Conservation (phyloP, 495 filamentous ascomycete species). For the Aspergillus mulundensis region DNA sequence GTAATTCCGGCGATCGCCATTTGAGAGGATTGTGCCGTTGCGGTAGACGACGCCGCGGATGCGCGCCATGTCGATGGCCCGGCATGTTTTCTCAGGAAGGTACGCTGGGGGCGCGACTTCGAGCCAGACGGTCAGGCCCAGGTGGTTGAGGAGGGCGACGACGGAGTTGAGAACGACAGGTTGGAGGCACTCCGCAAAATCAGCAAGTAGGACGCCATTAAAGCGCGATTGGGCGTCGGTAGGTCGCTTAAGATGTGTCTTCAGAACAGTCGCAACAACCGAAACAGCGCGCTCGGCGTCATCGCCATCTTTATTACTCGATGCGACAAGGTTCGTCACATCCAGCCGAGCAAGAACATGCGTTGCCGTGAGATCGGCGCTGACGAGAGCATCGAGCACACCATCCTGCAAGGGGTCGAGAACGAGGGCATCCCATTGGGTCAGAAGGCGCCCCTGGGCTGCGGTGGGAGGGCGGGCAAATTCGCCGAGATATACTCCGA, state of each 20-base stretch:
- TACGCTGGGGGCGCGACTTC: constrained; percentile 11
- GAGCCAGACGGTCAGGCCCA: constrained; percentile 17
- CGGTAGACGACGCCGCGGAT: constrained; percentile 17
- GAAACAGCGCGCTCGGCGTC: constrained; percentile 7
- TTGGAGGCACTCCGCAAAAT: constrained; percentile 11
- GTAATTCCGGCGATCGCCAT: constrained; percentile 17
- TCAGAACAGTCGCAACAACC: background rate
- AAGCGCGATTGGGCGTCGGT: constrained; percentile 5
- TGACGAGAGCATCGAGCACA: constrained; percentile 32
- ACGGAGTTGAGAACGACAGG: constrained; percentile 15
- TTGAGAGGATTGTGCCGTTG: constrained; percentile 16
- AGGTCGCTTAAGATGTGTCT: background rate
- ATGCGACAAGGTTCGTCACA: constrained; percentile 7
- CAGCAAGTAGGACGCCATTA: constrained; percentile 10
- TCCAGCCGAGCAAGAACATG: constrained; percentile 30
- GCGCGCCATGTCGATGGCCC: constrained; percentile 15
- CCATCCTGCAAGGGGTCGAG: constrained; percentile 37
- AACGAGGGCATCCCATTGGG: constrained; percentile 42
- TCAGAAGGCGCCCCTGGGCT: constrained; percentile 31
- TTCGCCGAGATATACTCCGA: constrained; percentile 43
- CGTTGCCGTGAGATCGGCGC: constrained; percentile 2
- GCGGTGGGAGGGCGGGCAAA: constrained; percentile 32
- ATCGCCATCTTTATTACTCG: background rate
- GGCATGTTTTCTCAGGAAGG: constrained; percentile 7
- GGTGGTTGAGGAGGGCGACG: constrained; percentile 9